Conservation (phyloP, 1,139 yeast species). For the Yamadazyma taylorii region DNA sequence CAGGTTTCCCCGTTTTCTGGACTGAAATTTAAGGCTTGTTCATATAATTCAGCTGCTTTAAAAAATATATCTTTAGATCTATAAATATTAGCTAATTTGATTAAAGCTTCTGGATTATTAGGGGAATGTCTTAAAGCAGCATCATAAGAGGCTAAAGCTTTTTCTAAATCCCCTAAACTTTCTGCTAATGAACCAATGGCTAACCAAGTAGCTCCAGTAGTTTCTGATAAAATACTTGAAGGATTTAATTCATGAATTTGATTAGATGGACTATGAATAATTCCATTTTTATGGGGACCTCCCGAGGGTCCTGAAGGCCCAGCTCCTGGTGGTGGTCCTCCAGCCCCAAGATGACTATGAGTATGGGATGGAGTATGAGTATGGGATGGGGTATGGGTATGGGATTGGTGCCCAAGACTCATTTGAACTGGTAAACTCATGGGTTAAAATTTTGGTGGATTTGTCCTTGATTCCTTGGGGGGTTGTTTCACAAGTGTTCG, state of each 20-base stretch:
- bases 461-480: too few relatives aligned
- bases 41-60: slow-evolving; percentile 91
- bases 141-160: slow-evolving; percentile 87
- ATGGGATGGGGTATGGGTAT: slow-evolving; percentile 4
- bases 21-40: slow-evolving; percentile 75
- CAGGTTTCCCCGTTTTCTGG: slow-evolving; percentile 95
- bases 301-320: too few relatives aligned
- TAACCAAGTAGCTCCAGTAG: slow-evolving; percentile 90
- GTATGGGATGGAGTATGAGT: slow-evolving; percentile 1
- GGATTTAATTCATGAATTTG: slow-evolving; percentile 11
- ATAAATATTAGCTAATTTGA: slow-evolving; percentile 84
- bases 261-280: slow-evolving; percentile 7
- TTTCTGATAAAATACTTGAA: slow-evolving; percentile 45
- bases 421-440: slow-evolving; percentile 12
- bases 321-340: neutral
- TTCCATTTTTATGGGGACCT: slow-evolving; percentile 1
- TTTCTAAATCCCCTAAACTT: slow-evolving; percentile 81
- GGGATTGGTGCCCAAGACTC: slow-evolving; percentile 7
- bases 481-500: too few relatives aligned
- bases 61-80: slow-evolving; percentile 87
- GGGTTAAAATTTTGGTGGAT: too few relatives aligned
- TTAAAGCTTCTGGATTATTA: slow-evolving; percentile 79
- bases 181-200: slow-evolving; percentile 92
- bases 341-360: neutral
- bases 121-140: slow-evolving; percentile 88